Conservation (phyloP, 169 alveolate genomes). For the Plasmodium sp. region DNA sequence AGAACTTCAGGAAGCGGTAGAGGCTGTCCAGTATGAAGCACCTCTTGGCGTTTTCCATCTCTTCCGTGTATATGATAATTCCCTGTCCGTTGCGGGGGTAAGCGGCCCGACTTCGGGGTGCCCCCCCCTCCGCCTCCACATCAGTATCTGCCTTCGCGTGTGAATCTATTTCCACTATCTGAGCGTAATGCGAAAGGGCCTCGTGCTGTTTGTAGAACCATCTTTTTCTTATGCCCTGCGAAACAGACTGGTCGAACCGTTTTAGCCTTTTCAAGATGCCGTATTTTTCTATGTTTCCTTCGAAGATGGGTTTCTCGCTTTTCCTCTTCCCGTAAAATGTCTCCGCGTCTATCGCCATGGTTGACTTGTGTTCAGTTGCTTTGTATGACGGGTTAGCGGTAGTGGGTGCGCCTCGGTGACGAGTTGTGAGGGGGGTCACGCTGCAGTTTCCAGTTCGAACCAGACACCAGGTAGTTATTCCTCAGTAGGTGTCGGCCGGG, state of each 20-base stretch:
- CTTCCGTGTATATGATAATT: conserved; percentile 65
- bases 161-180: neutral
- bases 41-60: conserved; percentile 63
- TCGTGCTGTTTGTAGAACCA: conserved; percentile 65
- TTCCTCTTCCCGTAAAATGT: conserved; percentile 64
- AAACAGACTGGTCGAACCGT: neutral
- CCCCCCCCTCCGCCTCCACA: neutral
- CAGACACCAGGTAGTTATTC: neutral
- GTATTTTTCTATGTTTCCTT: conserved; percentile 49
- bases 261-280: conserved; percentile 16
- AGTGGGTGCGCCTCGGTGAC: neutral
- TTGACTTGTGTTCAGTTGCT: neutral
- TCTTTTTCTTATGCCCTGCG: conserved; percentile 10
- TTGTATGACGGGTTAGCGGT: neutral
- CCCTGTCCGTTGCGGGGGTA: neutral
- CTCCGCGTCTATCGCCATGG: conserved; percentile 49
- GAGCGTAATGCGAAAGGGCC: conserved; percentile 42
- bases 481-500: neutral
- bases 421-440: neutral
- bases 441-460: neutral
- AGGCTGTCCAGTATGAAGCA: conserved; percentile 53
- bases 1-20: conserved; percentile 30
- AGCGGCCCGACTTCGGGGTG: neutral
- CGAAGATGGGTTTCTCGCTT: neutral
- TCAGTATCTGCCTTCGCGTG: neutral